phyloP scores from a whole-genome alignment of 2,329 filamentous ascomycete genomes.

The Neofusicoccum kwambonambiense region DNA sequence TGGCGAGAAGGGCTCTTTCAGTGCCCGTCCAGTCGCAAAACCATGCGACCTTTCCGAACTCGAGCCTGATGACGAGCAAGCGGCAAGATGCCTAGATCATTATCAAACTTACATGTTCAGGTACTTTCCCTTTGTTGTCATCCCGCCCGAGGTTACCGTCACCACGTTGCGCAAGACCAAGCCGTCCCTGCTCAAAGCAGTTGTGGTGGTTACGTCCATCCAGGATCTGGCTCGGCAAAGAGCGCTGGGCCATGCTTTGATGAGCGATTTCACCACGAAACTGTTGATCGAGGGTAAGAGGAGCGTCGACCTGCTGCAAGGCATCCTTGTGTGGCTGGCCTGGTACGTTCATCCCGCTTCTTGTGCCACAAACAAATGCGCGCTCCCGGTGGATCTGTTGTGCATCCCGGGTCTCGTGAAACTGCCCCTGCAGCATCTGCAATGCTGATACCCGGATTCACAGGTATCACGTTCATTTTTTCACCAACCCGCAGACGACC shows the following conservation, averaged over 20 bases:
- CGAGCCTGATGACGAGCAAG: not conserved
- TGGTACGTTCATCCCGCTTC: constrained; percentile 9
- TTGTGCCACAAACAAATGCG: not conserved
- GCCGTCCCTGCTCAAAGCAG: constrained; percentile 13
- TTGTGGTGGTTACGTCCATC: constrained; percentile 9
- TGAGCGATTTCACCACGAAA: not conserved
- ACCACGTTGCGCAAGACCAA: constrained; percentile 8
- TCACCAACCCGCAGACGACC: constrained; percentile 39
- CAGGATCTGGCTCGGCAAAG: constrained; percentile 10
- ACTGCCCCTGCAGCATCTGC: constrained; percentile 10
- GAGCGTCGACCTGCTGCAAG: constrained; percentile 15
- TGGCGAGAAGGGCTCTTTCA: constrained; percentile 9
- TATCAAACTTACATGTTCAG: constrained; percentile 15
- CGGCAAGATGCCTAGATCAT: constrained; percentile 6
- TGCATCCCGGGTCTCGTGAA: constrained; percentile 8
- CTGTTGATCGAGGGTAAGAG: constrained; percentile 4
- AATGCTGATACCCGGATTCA: constrained; percentile 3
- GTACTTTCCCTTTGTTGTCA: constrained; percentile 17
- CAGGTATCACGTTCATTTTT: constrained; percentile 44
- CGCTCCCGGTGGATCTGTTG: not conserved
- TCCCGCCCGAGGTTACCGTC: constrained; percentile 1
- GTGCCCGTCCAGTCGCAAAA: not conserved
- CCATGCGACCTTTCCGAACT: constrained; percentile 9
- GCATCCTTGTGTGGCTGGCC: constrained; percentile 12
- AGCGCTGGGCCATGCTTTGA: constrained; percentile 3